Evolutionary conservation across 2,329 filamentous ascomycete genomes (phyloP), one percentile per base, ranked within the genome.

Genomic region (Anisogramma anomala): DNA sequence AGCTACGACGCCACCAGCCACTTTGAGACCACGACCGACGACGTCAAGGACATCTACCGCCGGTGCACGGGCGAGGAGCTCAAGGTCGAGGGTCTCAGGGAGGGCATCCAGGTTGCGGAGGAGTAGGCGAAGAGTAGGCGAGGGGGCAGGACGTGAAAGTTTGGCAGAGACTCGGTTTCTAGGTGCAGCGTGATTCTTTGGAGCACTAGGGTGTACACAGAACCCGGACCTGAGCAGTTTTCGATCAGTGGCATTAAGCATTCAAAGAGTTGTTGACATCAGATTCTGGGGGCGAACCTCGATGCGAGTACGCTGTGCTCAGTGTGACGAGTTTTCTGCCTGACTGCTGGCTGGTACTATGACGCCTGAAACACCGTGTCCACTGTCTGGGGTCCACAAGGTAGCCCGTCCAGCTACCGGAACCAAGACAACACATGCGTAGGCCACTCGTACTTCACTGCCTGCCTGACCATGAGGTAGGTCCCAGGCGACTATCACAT

Each of bases 1-100:
- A 94, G 86, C 69, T 98, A 98, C 66, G 93, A 98, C 58, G 86
- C 93, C 39, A 93, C 84, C 50, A 94, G 84, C 62, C 91, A 98
- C 72, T 98, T 98, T 57, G 91, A 98, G 76, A 95, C 86, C 26
- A 74, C 69, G 34, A 75, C 72, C 67, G 91, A 95, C 61, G 89
- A 98, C 63, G 88, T 98, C 58, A 82, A 81, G 67, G 85, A 96
- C 60, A 85, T 98, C 54, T 98, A 94, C 70, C 72, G 68, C 53
- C 79, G 91, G 55, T 82, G 81, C 52, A 77, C 82, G 47, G 86
- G 87, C 41, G 78, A 93, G 61, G 84, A 91, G 61, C 70, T 95
- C 52, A 81, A 85, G 57, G 86, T 95, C 39, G 84, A 94, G 65
- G 85, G 85, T 39, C 68, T 94, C 56, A 77, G 86, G 60, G 84